These are phyloP conservation scores for Thermothelomyces thermophilus DNA, from an alignment of 2,329 filamentous ascomycete genomes.

Conservation along the genomic window DNA sequence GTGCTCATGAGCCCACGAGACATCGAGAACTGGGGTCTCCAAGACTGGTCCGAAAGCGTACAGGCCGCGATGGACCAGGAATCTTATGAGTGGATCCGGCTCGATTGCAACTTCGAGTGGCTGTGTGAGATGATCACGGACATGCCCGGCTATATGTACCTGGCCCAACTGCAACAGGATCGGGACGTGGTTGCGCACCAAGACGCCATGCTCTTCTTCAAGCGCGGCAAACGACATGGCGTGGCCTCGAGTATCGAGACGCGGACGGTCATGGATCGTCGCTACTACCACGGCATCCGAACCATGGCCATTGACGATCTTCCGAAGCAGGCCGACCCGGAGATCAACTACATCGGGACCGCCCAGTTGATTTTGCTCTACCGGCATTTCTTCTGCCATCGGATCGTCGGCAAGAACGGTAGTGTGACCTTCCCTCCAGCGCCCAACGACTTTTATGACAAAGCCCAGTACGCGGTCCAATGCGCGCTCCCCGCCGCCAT, in stretches of 20 bases:
- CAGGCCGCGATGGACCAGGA: constrained; percentile 91
- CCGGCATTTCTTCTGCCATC: constrained; percentile 79
- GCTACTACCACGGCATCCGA: constrained; percentile 92
- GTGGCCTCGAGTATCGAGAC: constrained; percentile 85
- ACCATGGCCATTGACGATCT: constrained; percentile 76
- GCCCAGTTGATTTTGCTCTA: constrained; percentile 82
- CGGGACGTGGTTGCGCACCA: constrained; percentile 88
- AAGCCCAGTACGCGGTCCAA: constrained; percentile 77
- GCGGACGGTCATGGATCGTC: constrained; percentile 80
- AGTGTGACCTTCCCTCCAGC: constrained; percentile 68
- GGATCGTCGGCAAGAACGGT: constrained; percentile 20
- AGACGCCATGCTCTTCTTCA: constrained; percentile 69
- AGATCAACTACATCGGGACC: constrained; percentile 69
- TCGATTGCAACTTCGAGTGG: constrained; percentile 99
- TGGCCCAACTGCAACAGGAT: constrained; percentile 95
- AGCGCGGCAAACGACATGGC: constrained; percentile 60
- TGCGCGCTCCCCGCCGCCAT: constrained; percentile 77
- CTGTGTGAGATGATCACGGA: constrained; percentile 74
- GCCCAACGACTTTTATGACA: constrained; percentile 87
- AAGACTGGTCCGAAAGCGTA: constrained; percentile 84
- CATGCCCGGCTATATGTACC: constrained; percentile 95
- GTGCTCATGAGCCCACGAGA: constrained; percentile 80
- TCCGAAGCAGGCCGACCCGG: constrained; percentile 64
- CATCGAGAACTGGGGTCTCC: constrained; percentile 72
- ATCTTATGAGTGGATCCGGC: constrained; percentile 96